phyloP scores from a whole-genome alignment of 2,329 filamentous ascomycete genomes.

The Fusarium verticillioides region DNA sequence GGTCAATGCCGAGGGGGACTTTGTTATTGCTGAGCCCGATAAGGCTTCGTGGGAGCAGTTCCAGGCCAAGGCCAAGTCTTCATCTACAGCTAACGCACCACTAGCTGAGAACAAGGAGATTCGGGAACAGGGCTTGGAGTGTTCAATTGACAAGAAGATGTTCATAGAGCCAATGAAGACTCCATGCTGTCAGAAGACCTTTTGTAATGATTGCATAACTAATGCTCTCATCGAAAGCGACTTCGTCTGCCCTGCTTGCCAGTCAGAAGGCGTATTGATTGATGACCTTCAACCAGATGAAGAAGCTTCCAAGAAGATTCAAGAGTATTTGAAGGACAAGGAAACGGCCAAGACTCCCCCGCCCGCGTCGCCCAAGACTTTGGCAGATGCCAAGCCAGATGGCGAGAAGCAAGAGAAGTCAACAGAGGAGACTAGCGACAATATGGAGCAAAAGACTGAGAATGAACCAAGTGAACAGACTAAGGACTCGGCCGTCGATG shows the following conservation, averaged over 20 bases:
- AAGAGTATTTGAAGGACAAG: conserved; percentile 74
- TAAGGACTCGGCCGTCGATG: conserved; percentile 38
- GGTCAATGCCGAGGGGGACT: conserved; percentile 97
- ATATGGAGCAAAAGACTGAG: conserved; percentile 52
- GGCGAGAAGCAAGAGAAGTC: conserved; percentile 39
- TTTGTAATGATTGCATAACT: conserved; percentile 99
- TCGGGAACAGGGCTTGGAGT: conserved; percentile 88
- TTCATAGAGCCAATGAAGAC: conserved; percentile 99
- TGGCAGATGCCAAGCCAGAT: conserved; percentile 31
- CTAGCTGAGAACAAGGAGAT: conserved; percentile 85
- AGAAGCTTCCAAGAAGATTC: conserved; percentile 80
- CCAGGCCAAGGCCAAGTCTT: conserved; percentile 92
- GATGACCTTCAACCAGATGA: conserved; percentile 89
- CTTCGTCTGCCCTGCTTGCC: conserved; percentile 93
- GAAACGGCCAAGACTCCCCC: conserved; percentile 59
- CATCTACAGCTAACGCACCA: conserved; percentile 81
- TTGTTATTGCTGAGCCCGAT: conserved; percentile 95
- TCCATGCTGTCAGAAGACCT: conserved; percentile 97
- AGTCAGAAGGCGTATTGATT: conserved; percentile 89
- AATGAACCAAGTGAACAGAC: conserved; percentile 28
- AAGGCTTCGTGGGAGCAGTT: conserved; percentile 97
- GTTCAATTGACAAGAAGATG: conserved; percentile 96
- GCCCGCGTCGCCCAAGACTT: conserved; percentile 48
- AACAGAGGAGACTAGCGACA: conserved; percentile 52
- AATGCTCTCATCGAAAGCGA: conserved; percentile 99